Base-by-base conservation (phyloP, 1,284 basidiomycete genomes). In the Phylloporus sp. region DNA sequence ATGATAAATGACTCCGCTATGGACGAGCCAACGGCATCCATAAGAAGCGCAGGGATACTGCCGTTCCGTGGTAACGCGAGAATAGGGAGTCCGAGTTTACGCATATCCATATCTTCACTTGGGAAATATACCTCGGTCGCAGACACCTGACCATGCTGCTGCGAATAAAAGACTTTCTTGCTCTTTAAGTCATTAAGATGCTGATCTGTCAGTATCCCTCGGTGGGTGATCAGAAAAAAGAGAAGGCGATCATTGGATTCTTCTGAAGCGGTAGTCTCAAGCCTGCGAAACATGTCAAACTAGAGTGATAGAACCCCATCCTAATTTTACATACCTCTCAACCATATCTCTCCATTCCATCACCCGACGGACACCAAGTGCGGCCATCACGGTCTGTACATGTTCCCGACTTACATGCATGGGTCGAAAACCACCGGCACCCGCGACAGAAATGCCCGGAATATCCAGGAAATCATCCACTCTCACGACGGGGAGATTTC, bases 81-180 rank as follows among this genome's bases (percentile, higher is more conserved):
- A 22, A 64, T 56, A 1, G 74, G 74, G 40, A 73, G 64, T 24
- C 65, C 57, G 37, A 75, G 61, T 32, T 34, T 46, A 44, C 57
- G 58, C n/a, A n/a, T n/a, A n/a, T n/a, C n/a, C 37, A 69, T 18
- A 11, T 60, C 37, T 17, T 47, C 52, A 22, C 49, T 37, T 11
- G 74, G 67, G 5, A 64, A 56, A 39, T 73, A 67, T 24, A 75
- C 20, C 3, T 66, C 63, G 1, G 50, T 52, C 18, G 61, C 56
- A 2, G 60, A 47, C 26, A 28, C 17, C 24, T n/a, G 68, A 28
- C 57, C 53, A 40, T 66, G 70, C 4, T 32, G 28, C 18, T 58
- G 32, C 11, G 70, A 70, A 37, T 31, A 60, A 22, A 69, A 69
- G 2, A 70, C 32, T 46, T 17, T 58, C 31, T 26, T 66, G 53